Percentiles rank a stretch among this genome's conserved stretches.
Conservation (phyloP, 352 stramenopile genomes). For the Phytophthora constricta region DNA sequence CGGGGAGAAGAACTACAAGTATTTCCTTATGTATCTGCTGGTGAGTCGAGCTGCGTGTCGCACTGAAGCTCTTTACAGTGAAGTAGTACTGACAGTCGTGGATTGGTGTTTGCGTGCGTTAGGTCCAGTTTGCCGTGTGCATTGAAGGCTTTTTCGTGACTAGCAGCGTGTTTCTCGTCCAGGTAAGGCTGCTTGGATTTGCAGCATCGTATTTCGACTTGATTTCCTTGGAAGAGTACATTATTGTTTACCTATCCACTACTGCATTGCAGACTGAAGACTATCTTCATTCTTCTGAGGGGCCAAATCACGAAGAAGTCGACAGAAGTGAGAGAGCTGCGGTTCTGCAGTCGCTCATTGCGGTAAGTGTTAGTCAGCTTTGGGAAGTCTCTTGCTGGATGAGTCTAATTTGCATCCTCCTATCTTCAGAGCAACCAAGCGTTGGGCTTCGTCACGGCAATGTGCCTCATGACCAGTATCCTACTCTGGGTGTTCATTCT, state of each 20-base stretch:
- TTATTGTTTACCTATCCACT: not conserved
- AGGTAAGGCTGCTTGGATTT: conserved; percentile 33
- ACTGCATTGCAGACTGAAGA: conserved; percentile 39
- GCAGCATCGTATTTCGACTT: not conserved
- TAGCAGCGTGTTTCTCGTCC: conserved; percentile 61
- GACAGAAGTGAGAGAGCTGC: conserved; percentile 37
- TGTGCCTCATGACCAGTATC: conserved; percentile 63
- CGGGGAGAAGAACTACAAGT: conserved; percentile 81
- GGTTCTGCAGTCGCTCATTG: conserved; percentile 63
- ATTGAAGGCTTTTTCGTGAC: conserved; percentile 58
- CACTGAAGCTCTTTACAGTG: not conserved
- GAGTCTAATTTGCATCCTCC: conserved; percentile 1
- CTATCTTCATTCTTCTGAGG: conserved; percentile 32
- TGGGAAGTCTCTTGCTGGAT: not conserved
- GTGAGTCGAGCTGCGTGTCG: no score
- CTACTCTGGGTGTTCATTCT: conserved; percentile 78
- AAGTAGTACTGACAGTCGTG: not conserved
- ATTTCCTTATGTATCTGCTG: conserved; percentile 70
- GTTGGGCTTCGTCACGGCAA: conserved; percentile 71
- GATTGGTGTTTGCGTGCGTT: not conserved
- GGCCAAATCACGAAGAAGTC: conserved; percentile 20
- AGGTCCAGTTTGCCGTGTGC: conserved; percentile 57
- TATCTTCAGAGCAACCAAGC: conserved; percentile 61
- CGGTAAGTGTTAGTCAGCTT: conserved; percentile 32
- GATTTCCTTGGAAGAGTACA: not conserved